Base-by-base conservation (phyloP, 2,329 filamentous ascomycete species). In the Fusarium illudens region DNA sequence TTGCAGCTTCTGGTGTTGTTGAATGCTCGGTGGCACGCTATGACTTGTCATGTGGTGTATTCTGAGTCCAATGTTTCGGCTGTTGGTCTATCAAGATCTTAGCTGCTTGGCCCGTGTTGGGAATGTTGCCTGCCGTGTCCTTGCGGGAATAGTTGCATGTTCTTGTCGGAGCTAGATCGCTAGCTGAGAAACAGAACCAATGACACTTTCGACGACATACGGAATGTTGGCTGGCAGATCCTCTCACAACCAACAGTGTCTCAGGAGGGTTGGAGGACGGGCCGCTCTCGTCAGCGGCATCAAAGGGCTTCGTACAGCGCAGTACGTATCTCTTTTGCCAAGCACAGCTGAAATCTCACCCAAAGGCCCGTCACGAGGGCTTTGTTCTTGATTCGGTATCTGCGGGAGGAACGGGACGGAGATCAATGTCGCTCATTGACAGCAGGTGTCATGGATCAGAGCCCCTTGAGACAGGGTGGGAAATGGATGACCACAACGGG, bases 141-240 rank as follows among this genome's bases (percentile, higher is more conserved):
- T n/a, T 25, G 13, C n/a, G 17, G 52, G 32, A 20, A 27, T 27
- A 20, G 7, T n/a, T 50, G 49, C 52, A 48, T 42, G 32, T 20
- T 53, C 52, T 15, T 54, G 29, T 32, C 42, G 32, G 55, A 32
- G 11, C 36, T 48, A 29, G 27, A n/a, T 20, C 37, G n/a, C 22
- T 27, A n/a, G 29, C 25, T 57, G 20, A 37, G 22, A 17, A 8
- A 4, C 27, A 51, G 27, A 8, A 0, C 61, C 65, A 65, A 65
- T 62, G 15, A 39, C 30, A 5, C 9, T 37, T 12, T 30, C 7
- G 4, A 17, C 27, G 11, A 44, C n/a, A 33, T 10, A 27, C 48
- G 57, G 61, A 68, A 65, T 68, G 61, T 22, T 39, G 3, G 25
- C n/a, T 30, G 37, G 52, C 30, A 52, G 32, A 62, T 62, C 52